phyloP scores from a whole-genome alignment of 305 asterid genomes.

The Fraxinus floribunda region DNA sequence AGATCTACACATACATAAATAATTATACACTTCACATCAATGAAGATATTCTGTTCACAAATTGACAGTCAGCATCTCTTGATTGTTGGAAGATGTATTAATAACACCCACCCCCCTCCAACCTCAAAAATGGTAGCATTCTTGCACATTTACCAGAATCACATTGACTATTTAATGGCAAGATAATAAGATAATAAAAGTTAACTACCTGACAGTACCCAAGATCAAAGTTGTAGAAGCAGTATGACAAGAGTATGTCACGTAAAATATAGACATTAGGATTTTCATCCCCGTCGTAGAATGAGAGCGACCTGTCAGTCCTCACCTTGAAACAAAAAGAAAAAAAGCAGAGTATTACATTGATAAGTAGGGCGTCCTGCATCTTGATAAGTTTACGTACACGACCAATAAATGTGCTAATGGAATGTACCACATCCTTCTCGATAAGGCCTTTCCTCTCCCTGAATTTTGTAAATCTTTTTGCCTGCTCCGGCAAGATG shows the following conservation, averaged over 20 bases:
- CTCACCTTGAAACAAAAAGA: slow-evolving; percentile 65
- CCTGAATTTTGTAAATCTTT: slow-evolving; percentile 87
- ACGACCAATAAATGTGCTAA: slow-evolving; percentile 7
- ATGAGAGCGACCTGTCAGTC: slow-evolving; percentile 81
- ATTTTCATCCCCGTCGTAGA: slow-evolving; percentile 98
- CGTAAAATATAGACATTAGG: slow-evolving; percentile 79
- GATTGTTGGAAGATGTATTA: background rate
- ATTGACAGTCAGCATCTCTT: background rate
- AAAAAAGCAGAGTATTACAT: background rate
- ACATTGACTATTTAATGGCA: slow-evolving; percentile 7
- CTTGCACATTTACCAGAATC: background rate
- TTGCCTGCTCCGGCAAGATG: slow-evolving; percentile 79
- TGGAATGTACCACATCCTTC: slow-evolving; percentile 87
- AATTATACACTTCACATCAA: background rate
- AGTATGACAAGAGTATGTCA: slow-evolving; percentile 93
- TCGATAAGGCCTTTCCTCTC: slow-evolving; percentile 97
- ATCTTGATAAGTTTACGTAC: slow-evolving; percentile 10
- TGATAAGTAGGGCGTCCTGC: slow-evolving; percentile 14
- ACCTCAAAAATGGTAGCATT: background rate
- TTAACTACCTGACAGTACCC: slow-evolving; percentile 96
- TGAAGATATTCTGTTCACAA: background rate
- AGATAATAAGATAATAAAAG: slow-evolving; percentile 10
- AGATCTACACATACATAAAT: background rate
- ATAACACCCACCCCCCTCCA: background rate
- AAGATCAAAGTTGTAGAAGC: slow-evolving; percentile 98